Evolutionary conservation across 345 rosid genomes (phyloP), one percentile per base, ranked within the genome.

Genomic region (Hibiscus tridactylites): DNA sequence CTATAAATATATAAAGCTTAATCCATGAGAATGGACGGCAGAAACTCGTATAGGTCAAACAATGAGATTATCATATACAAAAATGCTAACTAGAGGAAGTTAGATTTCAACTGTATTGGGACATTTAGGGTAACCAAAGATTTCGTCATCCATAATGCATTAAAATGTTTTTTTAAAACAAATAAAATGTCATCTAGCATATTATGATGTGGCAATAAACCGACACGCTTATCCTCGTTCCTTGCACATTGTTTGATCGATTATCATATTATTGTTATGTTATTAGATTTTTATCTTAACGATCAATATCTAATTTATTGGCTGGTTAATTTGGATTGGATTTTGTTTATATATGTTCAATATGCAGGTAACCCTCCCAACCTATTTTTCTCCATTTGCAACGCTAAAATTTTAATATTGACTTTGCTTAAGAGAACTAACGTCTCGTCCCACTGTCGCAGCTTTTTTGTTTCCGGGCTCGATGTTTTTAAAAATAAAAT

Each of bases 21-120:
- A 68, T 42, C 35, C 47, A 54, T 57, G 35, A 47, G 6, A 35
- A 31, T 66, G 74, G 78, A 47, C 76, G 54, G 73, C 78, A 35
- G 37, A 35, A 35, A 35, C 37, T 35, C 37, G 7, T 35, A 35
- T 35, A 35, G 5, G 37, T 35, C 37, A 1, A 35, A 35, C 37
- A 35, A 35, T 5, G 37, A 35, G 54, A 72, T 9, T 53, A 53
- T 53, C 3, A 69, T 19, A 47, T 33, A 72, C 15, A 53, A 19
- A 47, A 6, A 47, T 66, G 70, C 37, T 46, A 24, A 66, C 37
- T 44, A 46, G 17, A 47, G n/a, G 70, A 47, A 44, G 37, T 44
- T 65, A 44, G 28, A 53, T 8, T 33, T 19, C 13, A 39, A n/a
- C 16, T 19, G 8, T 10, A 10, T 19, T 42, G 35, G 59, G 28